These are phyloP conservation scores for Licmophora abbreviata DNA, from an alignment of 108 stramenopile genomes.

Conservation along the genomic window DNA sequence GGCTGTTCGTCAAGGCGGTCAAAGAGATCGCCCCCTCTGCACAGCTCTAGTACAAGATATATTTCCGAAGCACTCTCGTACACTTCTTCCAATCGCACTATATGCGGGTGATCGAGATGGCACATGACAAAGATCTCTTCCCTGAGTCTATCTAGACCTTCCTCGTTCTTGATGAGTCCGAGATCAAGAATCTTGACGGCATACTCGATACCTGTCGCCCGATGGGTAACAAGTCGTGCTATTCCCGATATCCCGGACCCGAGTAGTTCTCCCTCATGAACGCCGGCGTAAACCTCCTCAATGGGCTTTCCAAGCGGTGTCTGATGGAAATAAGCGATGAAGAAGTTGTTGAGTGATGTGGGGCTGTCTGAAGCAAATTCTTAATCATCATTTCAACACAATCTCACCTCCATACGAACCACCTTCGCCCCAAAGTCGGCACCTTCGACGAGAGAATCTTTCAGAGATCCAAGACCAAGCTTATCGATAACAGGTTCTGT, in stretches of 20 bases:
- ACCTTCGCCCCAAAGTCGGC: not conserved
- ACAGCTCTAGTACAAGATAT: conserved; percentile 90
- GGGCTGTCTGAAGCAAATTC: too few relatives aligned
- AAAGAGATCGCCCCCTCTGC: conserved; percentile 92
- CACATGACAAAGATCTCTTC: conserved; percentile 90
- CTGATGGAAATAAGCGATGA: too few relatives aligned
- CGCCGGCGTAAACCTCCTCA: conserved; percentile 74
- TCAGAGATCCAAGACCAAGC: too few relatives aligned
- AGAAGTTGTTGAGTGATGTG: too few relatives aligned
- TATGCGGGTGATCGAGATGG: conserved; percentile 87
- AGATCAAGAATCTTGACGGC: conserved; percentile 84
- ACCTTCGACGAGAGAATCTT: too few relatives aligned
- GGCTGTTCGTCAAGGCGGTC: conserved; percentile 89
- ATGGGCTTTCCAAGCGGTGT: too few relatives aligned
- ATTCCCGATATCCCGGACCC: conserved; percentile 78
- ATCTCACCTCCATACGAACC: not conserved
- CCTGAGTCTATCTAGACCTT: conserved; percentile 34
- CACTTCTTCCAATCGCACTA: conserved; percentile 81
- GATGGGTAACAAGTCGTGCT: conserved; percentile 70
- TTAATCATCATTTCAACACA: too few relatives aligned
- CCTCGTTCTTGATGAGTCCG: conserved; percentile 35
- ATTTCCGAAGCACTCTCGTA: conserved; percentile 80
- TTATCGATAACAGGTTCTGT: too few relatives aligned
- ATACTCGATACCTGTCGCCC: conserved; percentile 61
- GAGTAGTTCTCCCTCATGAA: conserved; percentile 76